Conservation (phyloP, 345 rosid species). For the Hibiscus syriacus region DNA sequence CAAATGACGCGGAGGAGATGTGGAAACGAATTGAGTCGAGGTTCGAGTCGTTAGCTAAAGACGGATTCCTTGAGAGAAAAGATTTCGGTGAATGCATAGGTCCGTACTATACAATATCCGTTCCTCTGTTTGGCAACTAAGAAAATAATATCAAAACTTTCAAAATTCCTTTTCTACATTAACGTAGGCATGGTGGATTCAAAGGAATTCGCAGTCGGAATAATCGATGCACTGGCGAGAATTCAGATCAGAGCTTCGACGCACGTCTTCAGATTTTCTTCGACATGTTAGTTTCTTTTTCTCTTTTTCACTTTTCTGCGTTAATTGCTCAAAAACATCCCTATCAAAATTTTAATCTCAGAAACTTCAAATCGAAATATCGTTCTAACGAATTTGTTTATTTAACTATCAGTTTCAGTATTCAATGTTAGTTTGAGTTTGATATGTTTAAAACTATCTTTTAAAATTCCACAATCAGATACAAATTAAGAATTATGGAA, state of each 20-base stretch:
- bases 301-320: background rate
- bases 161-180: too few relatives aligned
- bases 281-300: constrained; percentile 52
- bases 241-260: constrained; percentile 82
- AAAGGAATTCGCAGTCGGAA: constrained; percentile 80
- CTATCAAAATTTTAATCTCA: too few relatives aligned
- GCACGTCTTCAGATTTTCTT: constrained; percentile 97
- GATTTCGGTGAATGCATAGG: constrained; percentile 96
- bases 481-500: too few relatives aligned
- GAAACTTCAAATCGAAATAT: too few relatives aligned
- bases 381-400: too few relatives aligned
- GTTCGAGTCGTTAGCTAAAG: constrained; percentile 45
- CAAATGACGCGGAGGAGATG: constrained; percentile 38
- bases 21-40: constrained; percentile 69
- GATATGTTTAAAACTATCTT: too few relatives aligned
- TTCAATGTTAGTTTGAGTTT: too few relatives aligned
- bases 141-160: background rate
- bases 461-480: too few relatives aligned
- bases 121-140: constrained; percentile 7
- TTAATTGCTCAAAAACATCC: too few relatives aligned
- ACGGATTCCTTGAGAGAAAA: constrained; percentile 70
- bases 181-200: constrained; percentile 76
- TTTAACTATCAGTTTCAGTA: too few relatives aligned
- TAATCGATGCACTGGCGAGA: constrained; percentile 72
- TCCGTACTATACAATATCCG: constrained; percentile 7